These are phyloP conservation scores for Vaccinium vitisidaea DNA, from an alignment of 148 eudicot species.

Conservation along the genomic window DNA sequence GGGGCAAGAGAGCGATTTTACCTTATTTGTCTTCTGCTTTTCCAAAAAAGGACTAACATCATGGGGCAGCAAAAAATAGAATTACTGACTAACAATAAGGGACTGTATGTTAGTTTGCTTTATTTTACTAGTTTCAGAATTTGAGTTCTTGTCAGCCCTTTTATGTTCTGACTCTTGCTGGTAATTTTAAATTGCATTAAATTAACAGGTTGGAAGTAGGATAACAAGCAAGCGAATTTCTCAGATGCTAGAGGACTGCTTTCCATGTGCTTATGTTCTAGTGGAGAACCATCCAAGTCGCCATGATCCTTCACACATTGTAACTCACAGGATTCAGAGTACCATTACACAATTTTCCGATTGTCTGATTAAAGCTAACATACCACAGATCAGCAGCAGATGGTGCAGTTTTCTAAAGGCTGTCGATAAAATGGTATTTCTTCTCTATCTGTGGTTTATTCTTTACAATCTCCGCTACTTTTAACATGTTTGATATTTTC, in stretches of 20 bases:
- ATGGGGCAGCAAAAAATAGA: neutral
- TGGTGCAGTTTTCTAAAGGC: conserved; percentile 57
- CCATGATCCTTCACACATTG: conserved; percentile 88
- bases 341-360: conserved; percentile 61
- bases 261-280: conserved; percentile 70
- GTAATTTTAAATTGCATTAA: conserved; percentile 13
- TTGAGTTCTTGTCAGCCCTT: neutral
- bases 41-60: neutral
- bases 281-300: conserved; percentile 87
- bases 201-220: conserved; percentile 75
- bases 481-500: neutral
- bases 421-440: conserved; percentile 57
- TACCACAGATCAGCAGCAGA: conserved; percentile 38
- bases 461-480: neutral
- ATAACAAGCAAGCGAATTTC: conserved; percentile 82
- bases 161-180: conserved; percentile 11
- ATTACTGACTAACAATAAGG: neutral
- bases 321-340: conserved; percentile 88
- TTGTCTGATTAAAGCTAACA: conserved; percentile 38
- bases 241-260: conserved; percentile 61
- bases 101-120: neutral
- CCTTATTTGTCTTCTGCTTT: neutral
- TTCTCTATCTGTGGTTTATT: neutral
- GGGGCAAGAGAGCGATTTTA: neutral
- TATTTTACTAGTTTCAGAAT: neutral